Evolutionary conservation across 176 grass and related monocot species (phyloP), one percentile per base, ranked within the genome.

Genomic region (Thalia dealbata): DNA sequence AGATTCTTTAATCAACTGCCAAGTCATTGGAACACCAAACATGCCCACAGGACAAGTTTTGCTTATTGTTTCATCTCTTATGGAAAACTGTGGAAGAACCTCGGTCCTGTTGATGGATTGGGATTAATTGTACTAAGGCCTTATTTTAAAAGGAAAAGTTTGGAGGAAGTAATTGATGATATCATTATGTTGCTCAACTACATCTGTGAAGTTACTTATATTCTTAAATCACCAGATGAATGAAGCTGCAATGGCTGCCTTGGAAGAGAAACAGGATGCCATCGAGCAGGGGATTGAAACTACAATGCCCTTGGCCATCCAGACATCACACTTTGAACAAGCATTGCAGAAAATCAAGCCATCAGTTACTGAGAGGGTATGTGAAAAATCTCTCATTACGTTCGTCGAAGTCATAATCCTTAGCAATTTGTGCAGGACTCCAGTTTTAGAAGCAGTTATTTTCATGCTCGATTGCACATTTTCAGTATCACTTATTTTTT

Each of bases 341-440:
- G 83, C 87, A 74, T 74, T 97, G 10, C 78, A 81, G 0, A 86
- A 86, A 82, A 69, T 97, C 46, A 82, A 81, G 27, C 89, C 84
- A 69, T 97, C 87, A 8, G 89, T 97, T 42, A 84, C 89, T 6
- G 85, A 84, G 52, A 86, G 90, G 89, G 93, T 92, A 87, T 50
- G 3, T 15, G 42, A 15, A 46, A 38, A 38, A 58, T 7, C 45
- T 59, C 19, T 43, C 2, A 10, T 4, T 1, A 3, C 19, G 22
- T 15, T 68, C 43, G 19, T 43, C 18, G 8, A 44, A 43, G 14
- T 22, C 19, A 43, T 43, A 43, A 22, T 68, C 65, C 32, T 44
- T 68, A 30, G 32, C 32, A 38, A 38, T 2, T 38, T 38, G 32
- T 38, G 32, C 32, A 38, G 4, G 32, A 38, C n/a, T 38, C 24